Conservation (phyloP, 805 yeast genomes). For the Cyberlindnera amylophila region DNA sequence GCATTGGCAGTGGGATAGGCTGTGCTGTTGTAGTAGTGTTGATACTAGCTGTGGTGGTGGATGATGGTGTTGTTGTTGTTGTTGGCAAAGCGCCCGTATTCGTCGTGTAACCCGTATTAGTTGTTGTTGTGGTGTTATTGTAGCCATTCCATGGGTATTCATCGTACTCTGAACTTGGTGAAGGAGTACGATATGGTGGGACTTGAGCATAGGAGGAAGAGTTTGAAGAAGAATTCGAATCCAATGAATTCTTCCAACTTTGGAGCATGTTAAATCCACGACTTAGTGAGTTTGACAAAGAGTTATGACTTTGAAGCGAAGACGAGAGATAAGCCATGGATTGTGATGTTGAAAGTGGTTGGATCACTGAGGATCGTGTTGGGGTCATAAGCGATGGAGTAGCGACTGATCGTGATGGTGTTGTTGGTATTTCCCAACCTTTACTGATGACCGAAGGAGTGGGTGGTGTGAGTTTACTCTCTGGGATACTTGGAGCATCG, state of each 20-base stretch:
- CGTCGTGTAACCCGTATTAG: not conserved
- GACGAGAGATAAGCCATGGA: constrained; percentile 37
- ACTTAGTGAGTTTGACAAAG: constrained; percentile 32
- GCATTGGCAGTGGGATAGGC: constrained; percentile 5
- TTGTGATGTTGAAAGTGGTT: constrained; percentile 33
- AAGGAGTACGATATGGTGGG: constrained; percentile 27
- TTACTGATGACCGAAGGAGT: constrained; percentile 26
- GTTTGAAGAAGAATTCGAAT: constrained; percentile 30
- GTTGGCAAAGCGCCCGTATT: not conserved
- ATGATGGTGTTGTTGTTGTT: not conserved
- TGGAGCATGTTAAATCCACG: constrained; percentile 24
- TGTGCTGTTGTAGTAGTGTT: constrained; percentile 1
- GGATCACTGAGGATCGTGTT: constrained; percentile 32
- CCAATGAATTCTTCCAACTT: constrained; percentile 24
- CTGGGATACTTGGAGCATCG: too few relatives aligned
- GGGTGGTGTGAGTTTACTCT: constrained; percentile 15
- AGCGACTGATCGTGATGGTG: constrained; percentile 24
- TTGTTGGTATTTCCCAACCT: constrained; percentile 41
- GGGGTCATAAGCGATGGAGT: constrained; percentile 31
- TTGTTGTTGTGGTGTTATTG: not conserved
- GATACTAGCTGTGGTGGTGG: not conserved
- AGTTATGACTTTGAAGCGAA: constrained; percentile 31
- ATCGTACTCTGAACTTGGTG: constrained; percentile 36
- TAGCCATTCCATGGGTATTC: constrained; percentile 37
- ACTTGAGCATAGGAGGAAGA: constrained; percentile 18